Conservation (phyloP, 139 green algal species). For the Tetratostichococcus sp. region DNA sequence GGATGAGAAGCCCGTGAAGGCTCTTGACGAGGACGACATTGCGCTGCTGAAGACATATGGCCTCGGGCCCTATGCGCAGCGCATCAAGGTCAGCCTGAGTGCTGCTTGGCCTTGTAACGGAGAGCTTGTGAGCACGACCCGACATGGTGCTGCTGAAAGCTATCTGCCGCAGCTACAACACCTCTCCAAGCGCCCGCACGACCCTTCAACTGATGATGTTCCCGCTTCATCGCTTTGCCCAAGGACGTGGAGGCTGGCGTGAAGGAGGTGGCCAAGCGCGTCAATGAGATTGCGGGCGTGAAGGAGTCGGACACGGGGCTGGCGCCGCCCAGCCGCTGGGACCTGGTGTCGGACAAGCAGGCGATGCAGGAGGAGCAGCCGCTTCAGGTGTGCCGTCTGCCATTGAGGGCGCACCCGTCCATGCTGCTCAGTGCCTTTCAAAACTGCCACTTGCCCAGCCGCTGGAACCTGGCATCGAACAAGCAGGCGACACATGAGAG, state of each 20-base stretch:
- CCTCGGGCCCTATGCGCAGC: constrained; percentile 81
- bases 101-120: not conserved
- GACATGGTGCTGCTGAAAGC: not conserved
- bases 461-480: too few relatives aligned
- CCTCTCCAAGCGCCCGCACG: too few relatives aligned
- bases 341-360: constrained; percentile 99
- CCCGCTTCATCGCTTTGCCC: too few relatives aligned
- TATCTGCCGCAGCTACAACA: not conserved
- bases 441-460: too few relatives aligned
- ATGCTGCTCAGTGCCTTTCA: too few relatives aligned
- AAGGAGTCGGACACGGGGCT: constrained; percentile 88
- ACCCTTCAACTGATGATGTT: too few relatives aligned
- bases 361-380: constrained; percentile 97
- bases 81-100: constrained; percentile 59
- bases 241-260: constrained; percentile 35
- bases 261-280: constrained; percentile 37
- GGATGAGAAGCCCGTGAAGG: constrained; percentile 4
- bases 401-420: not conserved
- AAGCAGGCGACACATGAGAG: too few relatives aligned
- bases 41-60: constrained; percentile 95
- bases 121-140: not conserved
- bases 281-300: constrained; percentile 46
- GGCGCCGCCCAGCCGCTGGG: constrained; percentile 93
- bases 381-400: constrained; percentile 58
- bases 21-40: constrained; percentile 83